Evolutionary conservation across 805 yeast genomes (phyloP).

Genomic region (Cyberlindnera maclurae): DNA sequence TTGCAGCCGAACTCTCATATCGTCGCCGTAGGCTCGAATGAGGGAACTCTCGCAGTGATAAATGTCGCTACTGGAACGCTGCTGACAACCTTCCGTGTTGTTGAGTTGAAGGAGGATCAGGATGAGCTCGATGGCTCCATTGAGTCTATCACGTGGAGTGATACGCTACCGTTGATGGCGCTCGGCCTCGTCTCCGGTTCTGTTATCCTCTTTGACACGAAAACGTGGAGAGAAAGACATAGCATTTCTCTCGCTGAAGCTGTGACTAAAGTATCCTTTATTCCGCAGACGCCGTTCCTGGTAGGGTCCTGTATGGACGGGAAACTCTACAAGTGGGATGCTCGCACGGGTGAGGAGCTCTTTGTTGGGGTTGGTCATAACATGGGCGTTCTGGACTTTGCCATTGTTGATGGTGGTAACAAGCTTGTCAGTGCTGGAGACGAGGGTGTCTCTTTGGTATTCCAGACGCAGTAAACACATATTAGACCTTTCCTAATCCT

Average conservation of each 20-base stretch:
- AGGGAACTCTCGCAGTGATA: slow-evolving; percentile 76
- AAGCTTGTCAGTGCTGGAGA: slow-evolving; percentile 90
- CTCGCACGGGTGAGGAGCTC: slow-evolving; percentile 72
- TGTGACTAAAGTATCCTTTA: slow-evolving; percentile 70
- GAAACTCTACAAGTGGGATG: slow-evolving; percentile 78
- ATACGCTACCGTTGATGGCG: slow-evolving; percentile 58
- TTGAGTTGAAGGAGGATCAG: slow-evolving; percentile 48
- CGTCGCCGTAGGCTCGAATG: slow-evolving; percentile 79
- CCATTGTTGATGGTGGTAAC: slow-evolving; percentile 55
- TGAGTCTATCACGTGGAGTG: slow-evolving; percentile 82
- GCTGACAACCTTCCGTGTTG: slow-evolving; percentile 56
- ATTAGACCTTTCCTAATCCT: no score
- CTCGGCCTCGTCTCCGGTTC: slow-evolving; percentile 88
- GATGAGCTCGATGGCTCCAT: slow-evolving; percentile 61
- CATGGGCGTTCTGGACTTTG: slow-evolving; percentile 89
- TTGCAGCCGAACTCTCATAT: slow-evolving; percentile 41
- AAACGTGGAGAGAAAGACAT: slow-evolving; percentile 81
- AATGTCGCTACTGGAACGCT: slow-evolving; percentile 70
- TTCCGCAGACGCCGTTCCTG: slow-evolving; percentile 48
- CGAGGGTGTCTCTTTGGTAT: slow-evolving; percentile 83
- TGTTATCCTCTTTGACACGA: slow-evolving; percentile 72
- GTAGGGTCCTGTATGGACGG: slow-evolving; percentile 82
- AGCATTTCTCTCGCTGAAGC: slow-evolving; percentile 70
- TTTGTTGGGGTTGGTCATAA: slow-evolving; percentile 87
- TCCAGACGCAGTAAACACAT: slow-evolving; percentile 11